Base-by-base conservation (phyloP, 225 moss, liverwort and hornwort genomes). In the Ulota crispa region DNA sequence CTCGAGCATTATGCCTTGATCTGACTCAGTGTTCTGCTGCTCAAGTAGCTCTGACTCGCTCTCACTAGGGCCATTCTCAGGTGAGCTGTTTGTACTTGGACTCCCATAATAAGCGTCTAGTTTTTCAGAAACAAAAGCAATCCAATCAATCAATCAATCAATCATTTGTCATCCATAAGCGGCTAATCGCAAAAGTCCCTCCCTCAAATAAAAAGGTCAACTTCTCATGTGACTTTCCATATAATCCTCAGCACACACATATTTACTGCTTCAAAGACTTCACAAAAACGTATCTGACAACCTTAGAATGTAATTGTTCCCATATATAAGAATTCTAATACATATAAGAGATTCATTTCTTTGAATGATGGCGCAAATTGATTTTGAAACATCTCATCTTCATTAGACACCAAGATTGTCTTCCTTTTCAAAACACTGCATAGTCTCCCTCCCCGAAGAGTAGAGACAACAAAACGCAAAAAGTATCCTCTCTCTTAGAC, bases 21-120 rank as follows among this genome's bases (percentile, higher is more conserved):
- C 89, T 62, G 87, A 77, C 62, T 78, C 60, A 65, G 83, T 80
- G 59, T 79, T 82, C 72, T 91, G 91, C 65, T 90, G 92, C 63
- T 88, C 91, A 54, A 90, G 92, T 66, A 90, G 64, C 84, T 89
- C 85, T 52, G 90, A 89, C 71, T 99, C 96, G 66, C 93, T 81
- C 76, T 99, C 99, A 84, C 93, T 92, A 41, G 81, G 89, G 43
- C 89, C 89, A 77, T 87, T 92, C 68, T 99, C 94, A 12, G 90
- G 83, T 80, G 93, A 83, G 85, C 88, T 93, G 79, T 93, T 94
- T 4, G 83, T 79, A 65, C 78, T 87, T 13, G 85, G 91, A 68
- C 75, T 86, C 75, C 82, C 92, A 81, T 84, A 85, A 72, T 92
- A 91, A 57, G 93, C 85, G 32, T 88, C 88, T 91, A 56, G n/a